Conservation (phyloP, 139 green algal species). For the Desmodesmus armatus region DNA sequence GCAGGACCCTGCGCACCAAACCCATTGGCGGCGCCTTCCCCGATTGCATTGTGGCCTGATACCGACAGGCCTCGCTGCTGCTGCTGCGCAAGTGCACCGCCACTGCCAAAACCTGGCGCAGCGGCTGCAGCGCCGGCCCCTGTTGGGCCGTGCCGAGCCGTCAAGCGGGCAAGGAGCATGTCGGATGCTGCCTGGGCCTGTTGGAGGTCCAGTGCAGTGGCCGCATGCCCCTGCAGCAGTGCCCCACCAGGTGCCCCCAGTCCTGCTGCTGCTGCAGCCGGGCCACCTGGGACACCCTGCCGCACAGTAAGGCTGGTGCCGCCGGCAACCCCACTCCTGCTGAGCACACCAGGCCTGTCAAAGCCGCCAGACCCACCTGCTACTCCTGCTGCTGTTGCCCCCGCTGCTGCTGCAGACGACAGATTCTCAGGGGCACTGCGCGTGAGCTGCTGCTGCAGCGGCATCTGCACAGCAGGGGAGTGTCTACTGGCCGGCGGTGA, state of each 20-base stretch:
- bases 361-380: no score
- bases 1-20: neutral
- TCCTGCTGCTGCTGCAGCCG: neutral
- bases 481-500: neutral
- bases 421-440: no score
- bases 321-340: neutral
- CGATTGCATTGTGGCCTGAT: neutral
- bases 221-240: slow-evolving; percentile 31
- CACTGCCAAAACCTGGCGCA: neutral
- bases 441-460: slow-evolving; percentile 24
- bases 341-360: no score
- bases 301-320: slow-evolving; percentile 1
- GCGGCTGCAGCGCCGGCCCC: neutral
- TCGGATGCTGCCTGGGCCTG: slow-evolving; percentile 35
- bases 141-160: neutral
- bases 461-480: neutral
- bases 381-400: slow-evolving; percentile 15
- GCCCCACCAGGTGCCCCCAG: neutral
- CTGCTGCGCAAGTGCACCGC: neutral
- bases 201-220: slow-evolving; percentile 40
- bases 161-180: slow-evolving; percentile 18
- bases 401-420: slow-evolving; percentile 41
- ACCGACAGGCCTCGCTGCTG: neutral
- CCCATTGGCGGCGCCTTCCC: neutral
- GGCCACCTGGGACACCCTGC: neutral